These are phyloP conservation scores for Cytidiella melzeri DNA, from an alignment of 768 basidiomycete species.

Conservation along the genomic window DNA sequence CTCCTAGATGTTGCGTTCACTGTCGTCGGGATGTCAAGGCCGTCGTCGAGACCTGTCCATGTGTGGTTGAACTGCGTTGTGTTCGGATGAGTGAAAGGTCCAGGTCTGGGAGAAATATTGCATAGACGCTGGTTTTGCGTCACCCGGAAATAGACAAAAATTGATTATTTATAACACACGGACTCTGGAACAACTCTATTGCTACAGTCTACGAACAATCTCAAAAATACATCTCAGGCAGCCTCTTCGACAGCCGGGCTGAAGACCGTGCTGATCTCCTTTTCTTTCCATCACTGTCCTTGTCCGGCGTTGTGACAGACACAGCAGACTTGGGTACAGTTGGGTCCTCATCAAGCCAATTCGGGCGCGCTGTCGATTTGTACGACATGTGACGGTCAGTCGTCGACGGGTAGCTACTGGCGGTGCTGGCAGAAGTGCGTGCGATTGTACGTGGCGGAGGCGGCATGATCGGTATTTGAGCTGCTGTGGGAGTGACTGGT, in stretches of 20 bases:
- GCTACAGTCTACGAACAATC: no score
- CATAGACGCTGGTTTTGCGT: no score
- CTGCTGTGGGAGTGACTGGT: conserved; percentile 3
- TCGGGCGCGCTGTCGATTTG: conserved; percentile 5
- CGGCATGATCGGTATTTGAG: conserved; percentile 8
- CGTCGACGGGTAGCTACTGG: neutral
- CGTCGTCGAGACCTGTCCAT: no score
- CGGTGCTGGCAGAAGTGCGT: neutral
- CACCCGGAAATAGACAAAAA: no score
- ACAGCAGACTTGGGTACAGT: conserved; percentile 1
- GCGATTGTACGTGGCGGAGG: neutral
- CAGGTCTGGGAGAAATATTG: no score
- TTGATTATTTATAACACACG: no score
- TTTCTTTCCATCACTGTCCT: neutral
- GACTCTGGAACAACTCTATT: no score
- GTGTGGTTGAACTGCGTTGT: no score
- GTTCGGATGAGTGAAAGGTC: no score
- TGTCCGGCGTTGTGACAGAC: neutral
- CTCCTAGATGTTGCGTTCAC: no score
- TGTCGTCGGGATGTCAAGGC: no score
- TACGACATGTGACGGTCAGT: neutral
- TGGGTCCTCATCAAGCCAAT: conserved; percentile 7
- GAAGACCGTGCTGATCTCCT: conserved; percentile 15
- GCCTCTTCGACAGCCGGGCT: conserved; percentile 22
- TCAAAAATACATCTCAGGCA: conserved; percentile 17